Conservation (phyloP, 169 alveolate genomes). For the Cyclospora cayetanensis region DNA sequence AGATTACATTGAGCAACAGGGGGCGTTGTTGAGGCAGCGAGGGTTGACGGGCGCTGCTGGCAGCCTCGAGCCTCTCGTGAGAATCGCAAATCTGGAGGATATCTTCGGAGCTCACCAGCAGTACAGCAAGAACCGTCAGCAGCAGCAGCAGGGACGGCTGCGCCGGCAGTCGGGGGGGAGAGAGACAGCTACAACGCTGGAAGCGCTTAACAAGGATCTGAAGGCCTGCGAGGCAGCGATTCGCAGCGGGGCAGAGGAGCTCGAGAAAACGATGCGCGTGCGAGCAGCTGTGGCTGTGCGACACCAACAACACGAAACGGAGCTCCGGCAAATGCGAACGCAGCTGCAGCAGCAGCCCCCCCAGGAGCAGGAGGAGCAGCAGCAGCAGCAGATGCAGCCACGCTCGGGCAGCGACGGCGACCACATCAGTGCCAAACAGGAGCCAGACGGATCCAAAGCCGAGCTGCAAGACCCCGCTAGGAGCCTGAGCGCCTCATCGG, state of each 20-base stretch:
- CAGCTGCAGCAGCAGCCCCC: slow-evolving; percentile 21
- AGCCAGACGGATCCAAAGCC: too few relatives aligned
- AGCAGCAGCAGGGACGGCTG: not conserved
- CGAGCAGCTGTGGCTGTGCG: not conserved
- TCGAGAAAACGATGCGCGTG: not conserved
- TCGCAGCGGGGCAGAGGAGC: not conserved
- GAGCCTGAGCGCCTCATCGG: too few relatives aligned
- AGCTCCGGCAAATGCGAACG: not conserved
- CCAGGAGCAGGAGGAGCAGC: not conserved
- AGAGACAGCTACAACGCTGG: not conserved
- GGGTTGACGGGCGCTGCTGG: not conserved
- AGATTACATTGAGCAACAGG: not conserved
- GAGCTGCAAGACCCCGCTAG: too few relatives aligned
- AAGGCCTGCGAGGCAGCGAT: slow-evolving; percentile 28
- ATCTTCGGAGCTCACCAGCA: not conserved
- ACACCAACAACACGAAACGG: slow-evolving; percentile 11
- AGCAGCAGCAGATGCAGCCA: not conserved
- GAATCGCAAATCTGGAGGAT: slow-evolving; percentile 9
- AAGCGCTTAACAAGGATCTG: not conserved
- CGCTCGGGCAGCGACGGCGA: too few relatives aligned
- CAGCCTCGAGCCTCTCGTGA: not conserved
- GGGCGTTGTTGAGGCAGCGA: slow-evolving; percentile 18
- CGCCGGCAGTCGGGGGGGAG: slow-evolving; percentile 1
- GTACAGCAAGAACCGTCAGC: not conserved
- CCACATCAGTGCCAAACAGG: too few relatives aligned